These are phyloP conservation scores for Thraustochytrium striatum DNA, from an alignment of 352 stramenopile species.

Conservation along the genomic window DNA sequence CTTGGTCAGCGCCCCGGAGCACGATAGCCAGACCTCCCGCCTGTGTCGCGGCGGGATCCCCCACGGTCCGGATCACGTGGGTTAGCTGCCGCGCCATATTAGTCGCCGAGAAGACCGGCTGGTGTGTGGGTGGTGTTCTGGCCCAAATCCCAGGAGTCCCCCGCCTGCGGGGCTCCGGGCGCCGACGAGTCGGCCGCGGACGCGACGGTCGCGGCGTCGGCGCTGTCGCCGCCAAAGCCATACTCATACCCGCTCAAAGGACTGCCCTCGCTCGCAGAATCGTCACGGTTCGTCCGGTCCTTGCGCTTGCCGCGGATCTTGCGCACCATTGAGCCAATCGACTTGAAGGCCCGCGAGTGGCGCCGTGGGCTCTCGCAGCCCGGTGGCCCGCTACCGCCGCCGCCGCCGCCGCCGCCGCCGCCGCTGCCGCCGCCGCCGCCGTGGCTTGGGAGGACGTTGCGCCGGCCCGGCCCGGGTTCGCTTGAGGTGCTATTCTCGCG, in stretches of 20 bases:
- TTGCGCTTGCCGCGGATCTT: neutral
- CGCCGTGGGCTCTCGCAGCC: neutral
- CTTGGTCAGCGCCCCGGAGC: slow-evolving; percentile 28
- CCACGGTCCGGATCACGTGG: neutral
- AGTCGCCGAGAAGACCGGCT: too few relatives aligned
- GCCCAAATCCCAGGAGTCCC: neutral
- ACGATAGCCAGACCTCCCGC: slow-evolving; percentile 19
- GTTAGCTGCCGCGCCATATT: too few relatives aligned
- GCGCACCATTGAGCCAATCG: slow-evolving; percentile 26
- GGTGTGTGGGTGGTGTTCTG: too few relatives aligned
- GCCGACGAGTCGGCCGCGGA: too few relatives aligned
- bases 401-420: neutral
- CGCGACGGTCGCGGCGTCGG: neutral
- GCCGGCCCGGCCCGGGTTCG: neutral
- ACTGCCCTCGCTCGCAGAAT: neutral
- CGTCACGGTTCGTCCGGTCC: neutral
- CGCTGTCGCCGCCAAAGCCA: neutral
- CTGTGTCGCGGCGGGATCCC: neutral
- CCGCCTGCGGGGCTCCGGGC: neutral
- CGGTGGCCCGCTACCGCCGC: neutral
- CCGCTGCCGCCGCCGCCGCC: neutral
- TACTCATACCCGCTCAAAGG: neutral
- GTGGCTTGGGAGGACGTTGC: neutral
- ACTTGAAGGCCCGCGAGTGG: slow-evolving; percentile 6
- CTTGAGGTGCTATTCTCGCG: too few relatives aligned